A percentile compares a stretch with the other conserved stretches of the same genome.
Evolutionary conservation across 192 early-diverging fungal species (phyloP).

Genomic region (Glomus cerebriforme): DNA sequence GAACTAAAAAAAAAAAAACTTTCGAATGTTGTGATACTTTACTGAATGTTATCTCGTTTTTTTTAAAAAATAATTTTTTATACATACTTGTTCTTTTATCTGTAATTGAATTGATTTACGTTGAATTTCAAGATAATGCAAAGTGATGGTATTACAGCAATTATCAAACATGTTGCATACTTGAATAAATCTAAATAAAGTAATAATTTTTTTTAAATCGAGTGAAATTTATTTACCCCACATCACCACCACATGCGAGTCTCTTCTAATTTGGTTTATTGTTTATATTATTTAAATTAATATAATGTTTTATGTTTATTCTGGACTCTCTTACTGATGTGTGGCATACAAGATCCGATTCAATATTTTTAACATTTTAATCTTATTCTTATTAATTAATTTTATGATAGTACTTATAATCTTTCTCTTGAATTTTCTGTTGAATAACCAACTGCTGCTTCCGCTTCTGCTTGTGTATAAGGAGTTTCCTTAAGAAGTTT

Average conservation of each 20-base stretch:
- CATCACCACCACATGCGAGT: neutral
- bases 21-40: neutral
- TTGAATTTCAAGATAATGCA: neutral
- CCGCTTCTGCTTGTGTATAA: conserved; percentile 91
- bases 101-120: neutral
- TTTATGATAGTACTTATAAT: neutral
- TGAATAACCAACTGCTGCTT: conserved; percentile 59
- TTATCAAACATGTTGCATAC: neutral
- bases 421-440: conserved; percentile 13
- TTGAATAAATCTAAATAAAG: neutral
- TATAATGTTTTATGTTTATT: neutral
- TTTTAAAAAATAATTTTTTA: neutral
- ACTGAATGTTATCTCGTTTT: neutral
- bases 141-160: neutral
- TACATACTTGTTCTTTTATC: neutral
- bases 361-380: no score
- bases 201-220: neutral
- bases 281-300: neutral
- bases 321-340: neutral
- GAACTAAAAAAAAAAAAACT: neutral
- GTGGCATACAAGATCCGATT: neutral
- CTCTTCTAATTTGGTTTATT: neutral
- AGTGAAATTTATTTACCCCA: neutral
- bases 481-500: conserved; percentile 82
- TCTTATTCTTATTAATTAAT: neutral